Evolutionary conservation across 2,329 filamentous ascomycete species (phyloP), one percentile per base, ranked within the genome.

Genomic region (Diaporthe velutina): DNA sequence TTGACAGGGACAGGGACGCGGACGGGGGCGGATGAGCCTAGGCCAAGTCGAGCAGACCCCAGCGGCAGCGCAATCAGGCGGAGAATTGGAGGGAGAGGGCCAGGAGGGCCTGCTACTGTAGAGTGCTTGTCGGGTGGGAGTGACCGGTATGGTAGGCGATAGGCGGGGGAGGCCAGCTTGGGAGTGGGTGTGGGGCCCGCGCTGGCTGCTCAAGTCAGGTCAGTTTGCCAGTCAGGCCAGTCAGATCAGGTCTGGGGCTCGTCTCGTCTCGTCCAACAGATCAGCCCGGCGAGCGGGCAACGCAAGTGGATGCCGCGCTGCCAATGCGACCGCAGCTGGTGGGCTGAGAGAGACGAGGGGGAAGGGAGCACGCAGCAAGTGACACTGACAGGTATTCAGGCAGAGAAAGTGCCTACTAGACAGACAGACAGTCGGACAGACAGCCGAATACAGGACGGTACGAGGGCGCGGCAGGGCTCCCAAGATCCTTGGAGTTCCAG

Each of bases 221-320:
- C 52, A 54, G 52, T 54, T 30, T 61, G 42, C 42, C 61, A 66
- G 28, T 67, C 42, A 67, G 61, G 42, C 61, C 38, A 45, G 58
- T 42, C 58, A 9, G 60, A 25, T 64, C 60, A 9, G 60, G 40
- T 64, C 60, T 48, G 38, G 58, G 58, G 58, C 58, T 64, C 38
- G 58, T 64, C 60, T 64, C 61, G 61, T 67, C 61, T 67, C 61
- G 61, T 50, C 22, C 61, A 67, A 50, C 60, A 66, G 60, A 66
- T 35, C 40, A 48, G 15, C 28, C 60, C 58, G 40, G 60, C 17
- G 40, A 17, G 60, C 60, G 42, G 60, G 57, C 33, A 30, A 60
- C 33, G 25, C 57, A 33, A 19, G 58, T 42, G 58, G 60, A 64
- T 64, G 28, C 38, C 38, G 42, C 35, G n/a, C 35, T 45, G 15